These are phyloP conservation scores for Leccinum olivaceopallidum DNA, from an alignment of 768 basidiomycete species.

Conservation along the genomic window DNA sequence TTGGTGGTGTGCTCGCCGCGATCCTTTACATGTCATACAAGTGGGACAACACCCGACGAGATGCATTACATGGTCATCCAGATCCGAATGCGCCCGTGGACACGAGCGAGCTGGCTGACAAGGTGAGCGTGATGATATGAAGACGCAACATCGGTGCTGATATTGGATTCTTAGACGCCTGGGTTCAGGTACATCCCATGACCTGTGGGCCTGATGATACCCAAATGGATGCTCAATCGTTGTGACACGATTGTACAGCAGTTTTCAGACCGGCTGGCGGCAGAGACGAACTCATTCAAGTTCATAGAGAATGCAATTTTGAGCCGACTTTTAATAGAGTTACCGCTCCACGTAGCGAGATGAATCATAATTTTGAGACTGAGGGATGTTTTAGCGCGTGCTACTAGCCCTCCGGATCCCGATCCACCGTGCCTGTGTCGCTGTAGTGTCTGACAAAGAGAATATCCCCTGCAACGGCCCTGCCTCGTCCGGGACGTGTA, in stretches of 20 bases:
- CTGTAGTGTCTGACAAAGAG: neutral
- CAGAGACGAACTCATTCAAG: neutral
- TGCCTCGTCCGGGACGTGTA: neutral
- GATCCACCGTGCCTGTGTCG: neutral
- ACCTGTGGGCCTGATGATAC: neutral
- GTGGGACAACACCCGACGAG: slow-evolving; percentile 55
- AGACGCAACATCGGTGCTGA: neutral
- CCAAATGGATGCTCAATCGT: neutral
- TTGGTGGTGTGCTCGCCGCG: slow-evolving; percentile 31
- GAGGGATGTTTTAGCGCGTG: neutral
- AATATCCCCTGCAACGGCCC: neutral
- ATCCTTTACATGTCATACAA: slow-evolving; percentile 63
- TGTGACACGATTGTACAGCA: neutral
- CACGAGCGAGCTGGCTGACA: slow-evolving; percentile 65
- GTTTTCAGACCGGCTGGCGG: neutral
- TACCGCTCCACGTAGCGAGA: neutral
- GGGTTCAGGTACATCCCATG: slow-evolving; percentile 25
- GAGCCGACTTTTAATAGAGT: neutral
- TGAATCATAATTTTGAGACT: neutral
- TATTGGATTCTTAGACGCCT: slow-evolving; percentile 9
- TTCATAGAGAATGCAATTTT: neutral
- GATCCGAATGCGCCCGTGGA: slow-evolving; percentile 51
- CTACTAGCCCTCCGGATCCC: neutral
- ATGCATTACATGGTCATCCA: slow-evolving; percentile 52
- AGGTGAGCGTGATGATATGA: slow-evolving; percentile 38